A percentile compares a stretch with the other conserved stretches of the same genome.
phyloP scores from a whole-genome alignment of 2,329 filamentous ascomycete genomes.

The Fusarium heterosporum region DNA sequence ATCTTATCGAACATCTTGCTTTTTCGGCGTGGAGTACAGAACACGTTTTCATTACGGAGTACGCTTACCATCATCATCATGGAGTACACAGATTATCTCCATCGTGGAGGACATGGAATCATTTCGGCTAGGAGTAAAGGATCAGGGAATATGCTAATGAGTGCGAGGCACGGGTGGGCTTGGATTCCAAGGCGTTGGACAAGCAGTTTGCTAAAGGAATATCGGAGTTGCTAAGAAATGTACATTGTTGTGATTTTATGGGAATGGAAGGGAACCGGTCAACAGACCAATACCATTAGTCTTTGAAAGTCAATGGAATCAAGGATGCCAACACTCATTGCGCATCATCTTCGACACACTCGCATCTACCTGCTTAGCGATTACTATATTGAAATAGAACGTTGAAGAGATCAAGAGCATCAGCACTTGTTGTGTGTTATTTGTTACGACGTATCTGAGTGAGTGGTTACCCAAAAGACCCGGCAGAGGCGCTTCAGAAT shows the following conservation, averaged over 20 bases:
- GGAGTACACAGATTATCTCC: background rate
- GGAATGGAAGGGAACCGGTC: background rate
- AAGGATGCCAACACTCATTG: background rate
- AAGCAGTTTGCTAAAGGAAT: background rate
- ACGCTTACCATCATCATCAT: background rate
- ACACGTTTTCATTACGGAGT: background rate
- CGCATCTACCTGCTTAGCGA: background rate
- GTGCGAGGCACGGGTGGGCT: background rate
- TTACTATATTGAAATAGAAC: too few relatives aligned
- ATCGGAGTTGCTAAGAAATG: background rate
- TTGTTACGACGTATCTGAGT: too few relatives aligned
- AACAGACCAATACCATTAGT: background rate
- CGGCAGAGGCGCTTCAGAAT: background rate
- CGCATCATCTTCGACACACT: background rate
- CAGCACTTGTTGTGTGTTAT: too few relatives aligned
- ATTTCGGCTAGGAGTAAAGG: background rate
- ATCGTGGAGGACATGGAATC: background rate
- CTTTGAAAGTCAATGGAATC: background rate
- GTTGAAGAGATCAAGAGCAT: too few relatives aligned
- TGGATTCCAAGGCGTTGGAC: background rate
- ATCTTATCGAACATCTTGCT: background rate
- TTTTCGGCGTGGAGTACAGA: background rate
- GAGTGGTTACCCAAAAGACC: background rate
- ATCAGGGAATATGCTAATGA: background rate
- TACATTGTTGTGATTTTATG: background rate